Evolutionary conservation across 352 stramenopile species (phyloP).

Genomic region (Globisporangium parvum): DNA sequence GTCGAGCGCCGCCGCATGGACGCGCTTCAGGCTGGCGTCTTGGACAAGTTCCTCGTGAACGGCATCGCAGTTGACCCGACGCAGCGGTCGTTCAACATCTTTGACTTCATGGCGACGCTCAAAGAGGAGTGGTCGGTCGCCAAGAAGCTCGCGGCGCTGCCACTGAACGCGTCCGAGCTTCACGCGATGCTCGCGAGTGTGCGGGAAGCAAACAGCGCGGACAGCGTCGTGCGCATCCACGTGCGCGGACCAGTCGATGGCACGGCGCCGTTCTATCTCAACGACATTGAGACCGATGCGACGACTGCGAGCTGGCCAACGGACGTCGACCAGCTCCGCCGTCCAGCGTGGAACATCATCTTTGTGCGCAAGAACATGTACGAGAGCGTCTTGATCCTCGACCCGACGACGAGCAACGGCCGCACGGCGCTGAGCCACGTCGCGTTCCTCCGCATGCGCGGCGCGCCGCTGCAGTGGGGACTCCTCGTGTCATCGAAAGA

Average conservation of each 20-base stretch:
- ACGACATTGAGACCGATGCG: slow-evolving; percentile 74
- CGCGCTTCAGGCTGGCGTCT: slow-evolving; percentile 23
- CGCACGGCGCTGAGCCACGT: slow-evolving; percentile 50
- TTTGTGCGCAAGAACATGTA: slow-evolving; percentile 88
- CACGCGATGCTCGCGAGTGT: slow-evolving; percentile 58
- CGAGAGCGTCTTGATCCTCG: slow-evolving; percentile 69
- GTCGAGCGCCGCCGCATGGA: slow-evolving; percentile 32
- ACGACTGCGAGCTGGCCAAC: slow-evolving; percentile 40
- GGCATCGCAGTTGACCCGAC: slow-evolving; percentile 76
- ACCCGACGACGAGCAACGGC: slow-evolving; percentile 47
- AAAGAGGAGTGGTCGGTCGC: slow-evolving; percentile 74
- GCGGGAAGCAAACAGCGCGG: slow-evolving; percentile 37
- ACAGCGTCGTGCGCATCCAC: slow-evolving; percentile 47
- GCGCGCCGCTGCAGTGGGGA: slow-evolving; percentile 69
- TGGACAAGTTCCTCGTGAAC: slow-evolving; percentile 85
- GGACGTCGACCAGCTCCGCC: slow-evolving; percentile 38
- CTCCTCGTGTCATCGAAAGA: slow-evolving; percentile 70
- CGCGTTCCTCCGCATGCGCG: slow-evolving; percentile 62
- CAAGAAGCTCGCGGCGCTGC: slow-evolving; percentile 52
- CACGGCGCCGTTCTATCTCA: slow-evolving; percentile 66
- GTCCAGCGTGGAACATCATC: slow-evolving; percentile 73
- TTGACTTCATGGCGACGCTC: slow-evolving; percentile 81
- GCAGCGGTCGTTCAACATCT: slow-evolving; percentile 88
- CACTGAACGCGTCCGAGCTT: slow-evolving; percentile 38
- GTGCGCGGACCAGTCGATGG: slow-evolving; percentile 57